Percentiles rank a stretch among this genome's conserved stretches.
Conservation (phyloP, 352 stramenopile species). For the Globisporangium spiculum region DNA sequence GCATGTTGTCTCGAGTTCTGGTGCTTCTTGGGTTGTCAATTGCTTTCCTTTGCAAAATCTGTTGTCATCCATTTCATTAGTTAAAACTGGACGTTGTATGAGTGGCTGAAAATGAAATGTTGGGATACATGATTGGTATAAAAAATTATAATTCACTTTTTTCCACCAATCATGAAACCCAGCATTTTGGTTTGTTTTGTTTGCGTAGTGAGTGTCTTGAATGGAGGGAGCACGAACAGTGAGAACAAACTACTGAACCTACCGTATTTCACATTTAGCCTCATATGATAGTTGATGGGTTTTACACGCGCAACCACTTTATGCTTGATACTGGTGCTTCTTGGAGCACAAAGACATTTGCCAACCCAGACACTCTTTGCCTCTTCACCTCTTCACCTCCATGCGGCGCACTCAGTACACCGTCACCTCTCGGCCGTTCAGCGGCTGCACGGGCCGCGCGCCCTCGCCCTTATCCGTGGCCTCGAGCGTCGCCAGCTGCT, state of each 20-base stretch:
- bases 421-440: slow-evolving; percentile 14
- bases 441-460: slow-evolving; percentile 16
- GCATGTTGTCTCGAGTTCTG: slow-evolving; percentile 17
- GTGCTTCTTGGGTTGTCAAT: not conserved
- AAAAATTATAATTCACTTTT: not conserved
- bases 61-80: not conserved
- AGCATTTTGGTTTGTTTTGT: too few species aligned
- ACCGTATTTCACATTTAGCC: not conserved
- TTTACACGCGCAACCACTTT: not conserved
- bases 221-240: not conserved
- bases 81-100: not conserved
- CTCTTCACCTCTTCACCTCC: not conserved
- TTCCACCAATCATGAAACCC: not conserved
- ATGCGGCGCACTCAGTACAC: slow-evolving; percentile 5
- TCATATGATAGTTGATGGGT: slow-evolving; percentile 1
- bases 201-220: not conserved
- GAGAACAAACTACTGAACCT: not conserved
- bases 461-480: slow-evolving; percentile 16
- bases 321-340: not conserved
- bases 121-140: not conserved
- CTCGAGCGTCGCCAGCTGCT: slow-evolving; percentile 16
- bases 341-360: not conserved
- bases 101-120: not conserved
- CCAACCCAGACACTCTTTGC: not conserved
- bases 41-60: not conserved